Conservation (phyloP, 257 asterid genomes). For the Nicotiana benthamiana region DNA sequence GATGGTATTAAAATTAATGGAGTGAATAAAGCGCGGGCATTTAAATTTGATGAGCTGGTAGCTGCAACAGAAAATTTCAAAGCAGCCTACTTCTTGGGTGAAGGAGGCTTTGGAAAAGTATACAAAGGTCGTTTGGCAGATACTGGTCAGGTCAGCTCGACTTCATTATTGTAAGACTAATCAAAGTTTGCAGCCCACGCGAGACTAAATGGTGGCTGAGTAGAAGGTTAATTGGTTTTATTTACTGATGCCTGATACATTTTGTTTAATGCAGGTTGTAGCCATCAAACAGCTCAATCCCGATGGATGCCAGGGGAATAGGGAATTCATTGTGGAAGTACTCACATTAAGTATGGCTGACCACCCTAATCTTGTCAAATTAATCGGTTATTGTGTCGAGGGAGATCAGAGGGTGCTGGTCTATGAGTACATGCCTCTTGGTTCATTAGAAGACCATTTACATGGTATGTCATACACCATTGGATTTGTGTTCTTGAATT, state of each 20-base stretch:
- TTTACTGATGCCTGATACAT: background rate
- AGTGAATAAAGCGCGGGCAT: constrained; percentile 17
- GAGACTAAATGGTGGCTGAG: background rate
- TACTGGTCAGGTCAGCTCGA: constrained; percentile 45
- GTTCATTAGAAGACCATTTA: constrained; percentile 76
- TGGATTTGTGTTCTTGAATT: background rate
- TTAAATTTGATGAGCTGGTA: constrained; percentile 20
- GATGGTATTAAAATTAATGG: constrained; percentile 2
- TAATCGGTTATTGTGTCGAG: constrained; percentile 67
- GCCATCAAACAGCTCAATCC: constrained; percentile 72
- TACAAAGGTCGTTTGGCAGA: constrained; percentile 42
- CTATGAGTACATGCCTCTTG: constrained; percentile 70
- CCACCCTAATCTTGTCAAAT: constrained; percentile 65
- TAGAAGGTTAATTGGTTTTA: background rate
- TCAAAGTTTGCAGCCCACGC: background rate
- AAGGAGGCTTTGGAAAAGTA: constrained; percentile 73
- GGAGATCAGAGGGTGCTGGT: constrained; percentile 68
- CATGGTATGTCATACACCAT: constrained; percentile 30
- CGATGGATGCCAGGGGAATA: constrained; percentile 58
- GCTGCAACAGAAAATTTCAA: constrained; percentile 54
- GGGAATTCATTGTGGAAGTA: constrained; percentile 69
- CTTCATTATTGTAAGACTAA: background rate
- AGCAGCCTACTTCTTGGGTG: constrained; percentile 45
- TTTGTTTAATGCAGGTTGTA: constrained; percentile 35
- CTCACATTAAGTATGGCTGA: constrained; percentile 44